phyloP scores from a whole-genome alignment of 192 early-diverging fungal genomes.

The Entomortierella lignicola region DNA sequence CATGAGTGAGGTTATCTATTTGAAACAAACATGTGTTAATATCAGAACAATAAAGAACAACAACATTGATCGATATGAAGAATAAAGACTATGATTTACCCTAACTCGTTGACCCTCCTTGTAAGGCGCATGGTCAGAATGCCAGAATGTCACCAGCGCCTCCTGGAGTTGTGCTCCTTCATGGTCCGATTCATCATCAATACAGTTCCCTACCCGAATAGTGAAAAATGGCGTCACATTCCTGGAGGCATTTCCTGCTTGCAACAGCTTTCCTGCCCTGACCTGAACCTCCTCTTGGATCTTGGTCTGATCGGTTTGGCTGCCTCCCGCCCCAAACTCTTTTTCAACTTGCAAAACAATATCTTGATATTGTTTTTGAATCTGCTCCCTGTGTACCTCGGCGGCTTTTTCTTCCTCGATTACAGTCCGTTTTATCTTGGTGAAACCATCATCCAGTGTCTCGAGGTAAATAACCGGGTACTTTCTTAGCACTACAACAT shows the following conservation, averaged over 20 bases:
- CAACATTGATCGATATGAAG: not conserved
- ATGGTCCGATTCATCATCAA: not conserved
- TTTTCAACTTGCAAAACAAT: slow-evolving; percentile 28
- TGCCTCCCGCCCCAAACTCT: slow-evolving; percentile 19
- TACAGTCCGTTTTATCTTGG: slow-evolving; percentile 55
- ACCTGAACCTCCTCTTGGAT: slow-evolving; percentile 16
- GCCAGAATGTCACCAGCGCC: slow-evolving; percentile 46
- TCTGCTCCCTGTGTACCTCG: slow-evolving; percentile 13
- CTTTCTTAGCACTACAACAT: slow-evolving; percentile 67
- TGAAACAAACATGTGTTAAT: not conserved
- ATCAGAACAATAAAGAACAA: not conserved
- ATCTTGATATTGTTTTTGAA: slow-evolving; percentile 30
- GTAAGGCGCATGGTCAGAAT: slow-evolving; percentile 13
- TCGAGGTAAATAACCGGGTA: slow-evolving; percentile 68
- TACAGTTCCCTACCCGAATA: slow-evolving; percentile 38
- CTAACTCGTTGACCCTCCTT: slow-evolving; percentile 32
- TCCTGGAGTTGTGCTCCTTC: slow-evolving; percentile 4
- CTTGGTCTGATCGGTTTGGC: slow-evolving; percentile 3
- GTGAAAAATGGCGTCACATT: slow-evolving; percentile 29
- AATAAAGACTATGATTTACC: slow-evolving; percentile 12
- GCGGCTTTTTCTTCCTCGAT: slow-evolving; percentile 64
- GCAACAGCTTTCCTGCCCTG: slow-evolving; percentile 21
- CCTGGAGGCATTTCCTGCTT: not conserved
- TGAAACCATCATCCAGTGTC: slow-evolving; percentile 55
- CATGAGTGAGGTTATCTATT: slow-evolving; percentile 31